Conservation (phyloP, 495 filamentous ascomycete genomes). For the Parachaetomium inaequale region DNA sequence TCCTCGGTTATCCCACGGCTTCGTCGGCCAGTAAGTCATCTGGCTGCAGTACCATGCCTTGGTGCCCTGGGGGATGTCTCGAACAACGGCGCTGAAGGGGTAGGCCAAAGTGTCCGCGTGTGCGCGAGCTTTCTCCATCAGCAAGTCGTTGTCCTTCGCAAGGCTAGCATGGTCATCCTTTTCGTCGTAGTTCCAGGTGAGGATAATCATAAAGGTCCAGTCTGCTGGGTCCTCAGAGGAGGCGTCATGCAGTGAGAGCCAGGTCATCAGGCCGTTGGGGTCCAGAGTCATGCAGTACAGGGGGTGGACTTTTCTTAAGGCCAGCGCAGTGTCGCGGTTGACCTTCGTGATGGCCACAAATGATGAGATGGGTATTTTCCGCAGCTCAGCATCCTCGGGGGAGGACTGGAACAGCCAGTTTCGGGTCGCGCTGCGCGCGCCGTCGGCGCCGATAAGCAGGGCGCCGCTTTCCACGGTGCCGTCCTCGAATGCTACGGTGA, state of each 20-base stretch:
- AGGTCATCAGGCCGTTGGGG: slow-evolving; percentile 29
- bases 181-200: slow-evolving; percentile 18
- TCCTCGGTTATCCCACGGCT: slow-evolving; percentile 42
- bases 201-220: slow-evolving; percentile 26
- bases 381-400: slow-evolving; percentile 24
- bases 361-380: slow-evolving; percentile 14
- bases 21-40: slow-evolving; percentile 31
- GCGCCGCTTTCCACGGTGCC: slow-evolving; percentile 35
- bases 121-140: slow-evolving; percentile 12
- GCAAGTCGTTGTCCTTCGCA: neutral
- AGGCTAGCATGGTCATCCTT: slow-evolving; percentile 16
- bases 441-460: slow-evolving; percentile 44
- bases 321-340: slow-evolving; percentile 22
- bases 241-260: slow-evolving; percentile 14
- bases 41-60: slow-evolving; percentile 6
- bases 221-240: slow-evolving; percentile 20
- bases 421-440: slow-evolving; percentile 41
- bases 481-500: slow-evolving; percentile 41
- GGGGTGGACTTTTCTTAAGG: slow-evolving; percentile 28
- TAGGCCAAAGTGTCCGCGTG: slow-evolving; percentile 15
- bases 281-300: slow-evolving; percentile 29
- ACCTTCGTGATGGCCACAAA: slow-evolving; percentile 18
- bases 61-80: slow-evolving; percentile 19
- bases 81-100: slow-evolving; percentile 25
- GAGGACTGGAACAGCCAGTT: slow-evolving; percentile 32